Evolutionary conservation across 2,329 filamentous ascomycete genomes (phyloP).

Genomic region (Blastomyces gilchristii): DNA sequence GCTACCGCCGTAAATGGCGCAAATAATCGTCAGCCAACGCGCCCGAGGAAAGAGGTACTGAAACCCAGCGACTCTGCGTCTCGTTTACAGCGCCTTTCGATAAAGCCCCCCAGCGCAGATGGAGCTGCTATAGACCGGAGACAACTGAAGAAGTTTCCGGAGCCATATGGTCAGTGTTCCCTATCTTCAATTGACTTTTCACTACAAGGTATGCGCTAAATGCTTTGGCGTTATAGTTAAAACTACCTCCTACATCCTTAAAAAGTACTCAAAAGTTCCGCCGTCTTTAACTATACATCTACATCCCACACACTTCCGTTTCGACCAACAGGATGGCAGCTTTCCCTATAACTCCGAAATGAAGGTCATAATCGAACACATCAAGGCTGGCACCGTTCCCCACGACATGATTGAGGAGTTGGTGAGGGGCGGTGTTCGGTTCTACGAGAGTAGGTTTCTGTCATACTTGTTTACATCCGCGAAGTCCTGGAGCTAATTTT

Average conservation of each 20-base stretch:
- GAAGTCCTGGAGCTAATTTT: conserved; percentile 7
- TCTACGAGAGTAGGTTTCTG: conserved; percentile 63
- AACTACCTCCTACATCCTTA: conserved; percentile 67
- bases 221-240: conserved; percentile 46
- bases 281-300: conserved; percentile 83
- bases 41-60: conserved; percentile 49
- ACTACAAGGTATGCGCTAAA: conserved; percentile 16
- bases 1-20: conserved; percentile 37
- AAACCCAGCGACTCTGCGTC: conserved; percentile 27
- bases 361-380: conserved; percentile 67
- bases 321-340: conserved; percentile 87
- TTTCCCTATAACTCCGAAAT: conserved; percentile 91
- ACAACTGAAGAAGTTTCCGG: conserved; percentile 30
- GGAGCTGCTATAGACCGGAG: conserved; percentile 25
- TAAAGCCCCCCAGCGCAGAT: conserved; percentile 22
- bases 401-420: conserved; percentile 82
- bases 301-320: conserved; percentile 74
- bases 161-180: conserved; percentile 36
- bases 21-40: conserved; percentile 25
- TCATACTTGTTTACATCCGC: not conserved
- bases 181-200: conserved; percentile 9
- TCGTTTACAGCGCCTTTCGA: conserved; percentile 27
- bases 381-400: conserved; percentile 66
- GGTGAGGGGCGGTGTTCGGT: conserved; percentile 58
- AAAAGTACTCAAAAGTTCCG: conserved; percentile 59